Evolutionary conservation across 116 monocot species (phyloP).

Genomic region (Iris pallida): DNA sequence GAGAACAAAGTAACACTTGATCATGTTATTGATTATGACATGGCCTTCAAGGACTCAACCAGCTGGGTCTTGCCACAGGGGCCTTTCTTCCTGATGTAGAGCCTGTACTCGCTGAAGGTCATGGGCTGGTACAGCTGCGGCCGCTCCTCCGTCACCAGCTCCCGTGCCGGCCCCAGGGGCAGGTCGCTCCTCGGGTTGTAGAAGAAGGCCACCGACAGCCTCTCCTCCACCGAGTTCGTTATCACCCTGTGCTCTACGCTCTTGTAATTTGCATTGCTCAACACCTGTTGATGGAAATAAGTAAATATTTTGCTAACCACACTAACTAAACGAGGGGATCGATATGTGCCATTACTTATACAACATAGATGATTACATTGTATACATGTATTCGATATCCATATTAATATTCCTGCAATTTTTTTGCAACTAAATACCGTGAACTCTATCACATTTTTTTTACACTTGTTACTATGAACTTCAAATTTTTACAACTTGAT

Average conservation of each 20-base stretch:
- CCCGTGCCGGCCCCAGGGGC: not conserved
- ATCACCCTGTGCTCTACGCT: conserved; percentile 9
- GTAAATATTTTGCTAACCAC: too few relatives aligned
- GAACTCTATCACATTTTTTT: too few relatives aligned
- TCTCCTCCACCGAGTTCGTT: not conserved
- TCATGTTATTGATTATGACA: too few relatives aligned
- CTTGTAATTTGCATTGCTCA: conserved; percentile 4
- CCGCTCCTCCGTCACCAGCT: not conserved
- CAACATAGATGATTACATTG: too few relatives aligned
- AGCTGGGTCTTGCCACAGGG: conserved; percentile 3
- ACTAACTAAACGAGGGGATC: not conserved
- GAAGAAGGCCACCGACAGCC: conserved; percentile 5
- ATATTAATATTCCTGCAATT: too few relatives aligned
- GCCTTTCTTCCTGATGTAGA: conserved; percentile 17
- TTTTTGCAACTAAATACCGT: too few relatives aligned
- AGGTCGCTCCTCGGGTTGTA: conserved; percentile 11
- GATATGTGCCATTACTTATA: too few relatives aligned
- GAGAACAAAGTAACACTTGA: too few relatives aligned
- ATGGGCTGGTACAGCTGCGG: conserved; percentile 1
- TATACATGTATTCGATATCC: not conserved
- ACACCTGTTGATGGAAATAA: conserved; percentile 6
- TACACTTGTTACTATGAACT: too few relatives aligned
- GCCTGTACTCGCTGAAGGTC: conserved; percentile 18
- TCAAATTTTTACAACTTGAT: too few relatives aligned
- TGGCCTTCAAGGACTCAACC: conserved; percentile 5